A percentile compares a stretch with the other conserved stretches of the same genome.
Conservation (phyloP, 148 eudicot genomes). For the Diospyros lotus region DNA sequence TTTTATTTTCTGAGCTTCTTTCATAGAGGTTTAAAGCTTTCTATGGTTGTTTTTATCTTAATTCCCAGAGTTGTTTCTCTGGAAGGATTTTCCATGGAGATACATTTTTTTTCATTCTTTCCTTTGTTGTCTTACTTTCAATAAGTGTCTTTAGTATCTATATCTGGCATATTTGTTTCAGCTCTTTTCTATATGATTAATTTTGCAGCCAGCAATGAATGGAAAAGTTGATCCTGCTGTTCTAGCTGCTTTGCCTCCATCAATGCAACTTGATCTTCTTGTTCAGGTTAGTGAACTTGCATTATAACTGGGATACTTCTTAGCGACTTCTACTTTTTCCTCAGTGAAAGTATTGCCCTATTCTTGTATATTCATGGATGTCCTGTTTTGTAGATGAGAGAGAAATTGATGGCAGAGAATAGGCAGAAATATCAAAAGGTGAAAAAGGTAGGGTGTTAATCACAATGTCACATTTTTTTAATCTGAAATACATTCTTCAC, state of each 20-base stretch:
- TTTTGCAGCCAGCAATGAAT: constrained; percentile 71
- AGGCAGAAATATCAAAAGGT: constrained; percentile 94
- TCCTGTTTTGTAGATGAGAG: constrained; percentile 73
- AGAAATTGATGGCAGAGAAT: constrained; percentile 97
- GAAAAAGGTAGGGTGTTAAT: constrained; percentile 57
- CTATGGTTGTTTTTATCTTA: too few species aligned
- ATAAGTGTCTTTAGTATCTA: background rate
- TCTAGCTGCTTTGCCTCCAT: constrained; percentile 95
- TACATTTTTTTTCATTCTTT: background rate
- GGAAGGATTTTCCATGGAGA: background rate
- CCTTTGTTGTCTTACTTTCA: background rate
- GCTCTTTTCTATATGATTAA: background rate
- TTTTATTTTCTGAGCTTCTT: too few species aligned
- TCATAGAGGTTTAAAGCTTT: too few species aligned
- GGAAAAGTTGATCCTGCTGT: constrained; percentile 87
- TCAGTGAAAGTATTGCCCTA: background rate
- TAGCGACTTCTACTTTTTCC: background rate
- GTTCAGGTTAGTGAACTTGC: constrained; percentile 51
- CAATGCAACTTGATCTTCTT: constrained; percentile 99
- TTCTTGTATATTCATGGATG: background rate
- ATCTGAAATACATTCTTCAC: background rate
- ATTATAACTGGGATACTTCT: background rate
- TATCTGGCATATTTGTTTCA: background rate
- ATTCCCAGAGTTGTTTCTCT: background rate
- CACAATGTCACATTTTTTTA: background rate